These are phyloP conservation scores for Aureobasidium namibiae DNA, from an alignment of 2,329 filamentous ascomycete species.

Conservation along the genomic window DNA sequence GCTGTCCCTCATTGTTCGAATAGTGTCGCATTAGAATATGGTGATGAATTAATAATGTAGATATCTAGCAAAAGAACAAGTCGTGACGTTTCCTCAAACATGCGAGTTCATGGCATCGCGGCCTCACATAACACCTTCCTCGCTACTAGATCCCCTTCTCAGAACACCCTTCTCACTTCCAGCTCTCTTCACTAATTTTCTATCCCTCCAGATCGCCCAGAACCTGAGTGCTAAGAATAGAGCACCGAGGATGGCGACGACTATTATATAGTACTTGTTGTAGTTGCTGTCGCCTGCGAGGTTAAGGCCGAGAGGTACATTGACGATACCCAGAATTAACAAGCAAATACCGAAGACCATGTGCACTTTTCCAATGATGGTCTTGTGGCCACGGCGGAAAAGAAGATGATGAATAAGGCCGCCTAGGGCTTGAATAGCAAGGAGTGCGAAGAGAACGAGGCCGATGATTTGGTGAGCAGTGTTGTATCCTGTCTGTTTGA, in stretches of 20 bases:
- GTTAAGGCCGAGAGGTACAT: conserved; percentile 52
- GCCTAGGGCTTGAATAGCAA: conserved; percentile 30
- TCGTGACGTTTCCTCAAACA: not conserved
- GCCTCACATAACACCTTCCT: not conserved
- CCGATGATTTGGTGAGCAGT: conserved; percentile 42
- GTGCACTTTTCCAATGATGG: conserved; percentile 47
- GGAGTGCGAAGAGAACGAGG: conserved; percentile 29
- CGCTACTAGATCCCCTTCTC: not conserved
- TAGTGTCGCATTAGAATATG: no score
- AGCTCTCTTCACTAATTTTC: not conserved
- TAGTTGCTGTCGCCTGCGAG: conserved; percentile 45
- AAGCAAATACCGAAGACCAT: conserved; percentile 50
- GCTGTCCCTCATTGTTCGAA: no score
- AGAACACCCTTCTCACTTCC: conserved; percentile 1
- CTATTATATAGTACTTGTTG: conserved; percentile 41
- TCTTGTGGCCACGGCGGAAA: conserved; percentile 29
- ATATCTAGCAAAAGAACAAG: not conserved
- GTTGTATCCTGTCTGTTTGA: conserved; percentile 32
- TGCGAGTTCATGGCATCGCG: no score
- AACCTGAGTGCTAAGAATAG: conserved; percentile 23
- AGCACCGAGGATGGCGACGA: conserved; percentile 37
- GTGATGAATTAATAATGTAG: no score
- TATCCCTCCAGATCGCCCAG: not conserved
- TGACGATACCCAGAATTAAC: conserved; percentile 46
- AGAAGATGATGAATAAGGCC: conserved; percentile 33